These are phyloP conservation scores for Trichoderma asperellum DNA, from an alignment of 2,329 filamentous ascomycete species.

Conservation along the genomic window DNA sequence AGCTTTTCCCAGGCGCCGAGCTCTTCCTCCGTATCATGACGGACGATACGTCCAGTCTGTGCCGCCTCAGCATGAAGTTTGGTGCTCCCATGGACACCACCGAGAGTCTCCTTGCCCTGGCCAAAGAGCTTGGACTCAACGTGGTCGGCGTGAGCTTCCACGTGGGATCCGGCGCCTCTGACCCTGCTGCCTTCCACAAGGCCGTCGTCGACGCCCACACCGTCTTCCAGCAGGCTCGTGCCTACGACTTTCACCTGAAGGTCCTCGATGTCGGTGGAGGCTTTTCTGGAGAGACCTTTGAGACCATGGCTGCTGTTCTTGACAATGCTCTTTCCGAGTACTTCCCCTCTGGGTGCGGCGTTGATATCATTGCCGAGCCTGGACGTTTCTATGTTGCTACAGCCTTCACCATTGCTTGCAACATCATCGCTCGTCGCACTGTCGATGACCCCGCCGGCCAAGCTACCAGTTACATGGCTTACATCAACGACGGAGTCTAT, in stretches of 20 bases:
- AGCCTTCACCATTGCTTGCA: constrained; percentile 93
- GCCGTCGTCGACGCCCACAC: constrained; percentile 85
- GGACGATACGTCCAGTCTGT: constrained; percentile 92
- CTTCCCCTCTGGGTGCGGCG: constrained; percentile 72
- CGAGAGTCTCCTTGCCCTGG: constrained; percentile 74
- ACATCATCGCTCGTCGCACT: constrained; percentile 92
- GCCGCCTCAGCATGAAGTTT: constrained; percentile 96
- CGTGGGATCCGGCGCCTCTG: constrained; percentile 92
- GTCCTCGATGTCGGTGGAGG: constrained; percentile 94
- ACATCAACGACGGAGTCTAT: constrained; percentile 96
- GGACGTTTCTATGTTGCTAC: constrained; percentile 94
- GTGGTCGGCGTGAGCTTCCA: constrained; percentile 98
- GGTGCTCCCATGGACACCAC: constrained; percentile 87
- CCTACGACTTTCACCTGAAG: constrained; percentile 78
- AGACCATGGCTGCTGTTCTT: constrained; percentile 83
- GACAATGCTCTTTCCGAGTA: constrained; percentile 80
- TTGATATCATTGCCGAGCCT: constrained; percentile 92
- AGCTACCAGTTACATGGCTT: constrained; percentile 87
- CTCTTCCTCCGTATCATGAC: constrained; percentile 94
- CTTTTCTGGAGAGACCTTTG: constrained; percentile 89
- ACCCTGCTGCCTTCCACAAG: constrained; percentile 88
- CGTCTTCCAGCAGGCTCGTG: constrained; percentile 84
- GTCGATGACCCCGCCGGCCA: constrained; percentile 71
- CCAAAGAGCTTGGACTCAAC: constrained; percentile 81
- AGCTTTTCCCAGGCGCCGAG: constrained; percentile 85